Base-by-base conservation (phyloP, 2,329 filamentous ascomycete genomes). In the Aureobasidium sp. region DNA sequence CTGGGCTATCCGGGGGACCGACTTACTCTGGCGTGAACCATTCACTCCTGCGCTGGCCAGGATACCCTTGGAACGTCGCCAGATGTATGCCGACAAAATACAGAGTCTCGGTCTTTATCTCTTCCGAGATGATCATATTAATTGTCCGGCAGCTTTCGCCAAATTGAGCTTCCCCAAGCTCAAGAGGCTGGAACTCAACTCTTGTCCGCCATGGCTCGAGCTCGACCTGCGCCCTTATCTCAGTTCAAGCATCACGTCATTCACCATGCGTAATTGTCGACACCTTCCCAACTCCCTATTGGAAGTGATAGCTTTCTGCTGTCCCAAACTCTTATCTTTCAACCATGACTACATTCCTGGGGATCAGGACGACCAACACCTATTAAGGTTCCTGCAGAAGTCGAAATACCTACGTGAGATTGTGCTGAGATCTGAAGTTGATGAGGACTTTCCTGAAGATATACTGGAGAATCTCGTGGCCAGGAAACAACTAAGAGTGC, bases 61-160 rank as follows among this genome's bases (percentile, higher is more conserved):
- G 14, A 47, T 47, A 35, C 42, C n/a, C 12, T 21, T 19, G 4
- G 16, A 47, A 11, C 29, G 42, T 11, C 29, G 42, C 34, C 42
- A 47, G 29, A 6, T 22, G 6, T 47, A 47, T 22, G 42, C 42
- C 19, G 14, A 35, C 14, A 47, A 47, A 24, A 19, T 47, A n/a
- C 42, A 47, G 29, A 47, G 42, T 17, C 27, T 47, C 19, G 42
- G 42, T 3, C 42, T 47, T 5, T 47, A 47, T 34, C 42, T 47
- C 3, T 34, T 34, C 29, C 19, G 42, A 16, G 6, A 17, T 7
- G 42, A 47, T 14, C 42, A 47, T 6, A 17, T 14, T 7, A 14
- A 7, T 7, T 47, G 29, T 17, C 29, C 42, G 22, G 27, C 42
- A 34, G 19, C 27, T 22, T 47, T 47, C 14, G 42, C 27, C 3